Evolutionary conservation across 495 filamentous ascomycete genomes (phyloP).

Genomic region (Penicillium ochrochloron): DNA sequence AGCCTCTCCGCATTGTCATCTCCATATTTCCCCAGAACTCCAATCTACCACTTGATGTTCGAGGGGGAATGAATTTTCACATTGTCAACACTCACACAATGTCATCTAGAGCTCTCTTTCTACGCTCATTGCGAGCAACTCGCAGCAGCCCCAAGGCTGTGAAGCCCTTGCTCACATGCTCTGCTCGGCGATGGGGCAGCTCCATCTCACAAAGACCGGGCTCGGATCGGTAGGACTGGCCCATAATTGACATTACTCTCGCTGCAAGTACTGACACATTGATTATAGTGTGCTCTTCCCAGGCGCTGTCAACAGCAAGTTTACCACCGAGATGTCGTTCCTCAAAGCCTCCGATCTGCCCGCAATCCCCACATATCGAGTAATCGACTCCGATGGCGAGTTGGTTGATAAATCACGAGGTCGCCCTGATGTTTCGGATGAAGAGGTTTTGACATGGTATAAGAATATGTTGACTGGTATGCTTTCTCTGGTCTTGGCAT

Average conservation of each 20-base stretch:
- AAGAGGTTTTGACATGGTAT: conserved; percentile 68
- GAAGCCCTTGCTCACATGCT: conserved; percentile 2
- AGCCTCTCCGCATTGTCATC: conserved; percentile 28
- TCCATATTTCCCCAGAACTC: conserved; percentile 38
- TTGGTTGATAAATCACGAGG: conserved; percentile 71
- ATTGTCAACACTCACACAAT: conserved; percentile 26
- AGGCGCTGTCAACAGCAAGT: conserved; percentile 92
- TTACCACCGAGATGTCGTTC: conserved; percentile 79
- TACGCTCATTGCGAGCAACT: conserved; percentile 10
- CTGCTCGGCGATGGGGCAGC: conserved; percentile 55
- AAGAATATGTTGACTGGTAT: conserved; percentile 68
- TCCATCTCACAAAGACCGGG: conserved; percentile 71
- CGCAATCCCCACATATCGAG: conserved; percentile 84
- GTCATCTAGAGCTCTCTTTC: conserved; percentile 29
- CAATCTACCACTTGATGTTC: background rate
- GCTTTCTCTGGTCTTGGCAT: background rate
- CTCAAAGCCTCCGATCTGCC: conserved; percentile 65
- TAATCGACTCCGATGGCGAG: conserved; percentile 80
- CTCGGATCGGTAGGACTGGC: conserved; percentile 57
- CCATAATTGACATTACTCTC: background rate
- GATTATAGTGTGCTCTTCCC: conserved; percentile 78
- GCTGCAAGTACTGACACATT: conserved; percentile 6
- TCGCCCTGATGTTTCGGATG: conserved; percentile 66
- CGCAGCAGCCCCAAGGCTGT: background rate
- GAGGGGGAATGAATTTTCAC: conserved; percentile 6